A percentile compares a stretch with the other conserved stretches of the same genome.
These are phyloP conservation scores for Fusarium sp. DNA, from an alignment of 2,329 filamentous ascomycete species.

Conservation along the genomic window DNA sequence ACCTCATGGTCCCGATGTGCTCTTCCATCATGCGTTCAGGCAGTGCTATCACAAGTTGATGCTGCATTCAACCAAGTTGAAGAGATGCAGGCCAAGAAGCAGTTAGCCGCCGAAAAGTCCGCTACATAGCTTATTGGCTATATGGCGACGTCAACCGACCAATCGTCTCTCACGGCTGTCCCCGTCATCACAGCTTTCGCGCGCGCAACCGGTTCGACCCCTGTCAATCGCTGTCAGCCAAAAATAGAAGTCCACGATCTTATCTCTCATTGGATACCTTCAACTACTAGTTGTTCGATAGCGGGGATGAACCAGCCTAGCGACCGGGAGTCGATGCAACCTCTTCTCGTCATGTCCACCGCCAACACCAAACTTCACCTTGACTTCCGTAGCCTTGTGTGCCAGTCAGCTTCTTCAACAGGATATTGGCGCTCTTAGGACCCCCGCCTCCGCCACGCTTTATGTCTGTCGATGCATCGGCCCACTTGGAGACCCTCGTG, in stretches of 20 bases:
- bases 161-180: constrained; percentile 47
- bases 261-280: constrained; percentile 53
- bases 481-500: constrained; percentile 37
- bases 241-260: constrained; percentile 54
- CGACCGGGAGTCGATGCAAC: constrained; percentile 44
- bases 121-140: constrained; percentile 40
- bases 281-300: constrained; percentile 40
- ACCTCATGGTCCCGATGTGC: constrained; percentile 38
- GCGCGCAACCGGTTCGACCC: constrained; percentile 55
- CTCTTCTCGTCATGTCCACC: constrained; percentile 37
- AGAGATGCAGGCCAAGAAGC: constrained; percentile 39
- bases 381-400: constrained; percentile 35
- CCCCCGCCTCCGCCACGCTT: constrained; percentile 33
- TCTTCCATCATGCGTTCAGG: constrained; percentile 42
- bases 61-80: constrained; percentile 18
- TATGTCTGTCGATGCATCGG: constrained; percentile 42
- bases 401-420: constrained; percentile 45
- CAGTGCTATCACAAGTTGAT: constrained; percentile 44
- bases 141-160: constrained; percentile 33
- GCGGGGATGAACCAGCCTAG: constrained; percentile 41
- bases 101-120: constrained; percentile 49
- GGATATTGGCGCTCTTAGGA: constrained; percentile 36
- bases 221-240: constrained; percentile 50
- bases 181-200: constrained; percentile 52
- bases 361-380: constrained; percentile 41